Base-by-base conservation (phyloP, 768 basidiomycete genomes). In the Coprinopsis marcescibilis region DNA sequence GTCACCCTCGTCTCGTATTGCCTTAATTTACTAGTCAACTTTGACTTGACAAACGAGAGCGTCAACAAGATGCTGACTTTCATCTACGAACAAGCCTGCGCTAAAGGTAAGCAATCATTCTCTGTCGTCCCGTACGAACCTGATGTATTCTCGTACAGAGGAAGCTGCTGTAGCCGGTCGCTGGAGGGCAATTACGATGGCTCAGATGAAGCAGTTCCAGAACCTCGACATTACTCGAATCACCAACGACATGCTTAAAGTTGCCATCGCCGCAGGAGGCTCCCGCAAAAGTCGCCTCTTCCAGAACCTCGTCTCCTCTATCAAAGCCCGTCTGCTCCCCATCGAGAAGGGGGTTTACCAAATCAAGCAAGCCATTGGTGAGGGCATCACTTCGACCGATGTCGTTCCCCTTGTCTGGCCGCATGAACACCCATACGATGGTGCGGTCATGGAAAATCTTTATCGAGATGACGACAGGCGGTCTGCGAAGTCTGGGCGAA, bases 81-180 rank as follows among this genome's bases (percentile, higher is more conserved):
- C 14, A 49, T 49, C 23, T 49, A 42, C 23, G 33, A 32, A 3
- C 25, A 27, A 14, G 33, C 33, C 15, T 34, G 32, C 1, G 21
- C 32, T 13, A 34, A 24, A 13, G 48, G 48, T 49, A n/a, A 8
- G 48, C 43, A 24, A 12, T 40, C 26, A 4, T 30, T 39, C 24
- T 3, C 10, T 20, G 13, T 17, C 15, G 13, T 12, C 0, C 13
- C 1, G 2, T 12, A 33, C 35, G 2, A 6, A 23, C 15, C 4
- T 33, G 11, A 23, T 20, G 1, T n/a, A 11, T 20, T 14, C 8
- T 19, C 15, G 13, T 15, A 33, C 46, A 74, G 72, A 72, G 55
- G 68, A 65, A 21, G 69, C 72, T 43, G 64, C 71, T 4, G 59
- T 72, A 19, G 62, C 67, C 5, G 67, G 69, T 15, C 61, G 68